Percentiles rank a stretch among this genome's conserved stretches.
Evolutionary conservation across 306 rosid species (phyloP).

Genomic region (Rosa multiflora): DNA sequence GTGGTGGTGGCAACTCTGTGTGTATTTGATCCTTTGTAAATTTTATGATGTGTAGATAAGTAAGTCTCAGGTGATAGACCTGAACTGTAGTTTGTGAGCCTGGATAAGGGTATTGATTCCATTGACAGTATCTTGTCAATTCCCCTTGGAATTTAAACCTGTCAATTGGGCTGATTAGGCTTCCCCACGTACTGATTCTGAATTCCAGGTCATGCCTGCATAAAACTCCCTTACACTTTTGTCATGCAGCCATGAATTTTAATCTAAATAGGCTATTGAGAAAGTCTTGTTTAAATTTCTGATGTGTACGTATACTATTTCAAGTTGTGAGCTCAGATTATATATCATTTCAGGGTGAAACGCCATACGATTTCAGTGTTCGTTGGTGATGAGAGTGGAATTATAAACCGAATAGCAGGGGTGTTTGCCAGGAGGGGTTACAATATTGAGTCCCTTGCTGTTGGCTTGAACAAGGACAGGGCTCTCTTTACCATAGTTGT

Average conservation of each 20-base stretch:
- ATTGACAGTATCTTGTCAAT: background rate
- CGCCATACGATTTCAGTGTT: conserved; percentile 60
- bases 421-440: conserved; percentile 68
- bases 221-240: background rate
- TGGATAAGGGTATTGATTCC: conserved; percentile 7
- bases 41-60: background rate
- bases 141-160: background rate
- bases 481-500: conserved; percentile 66
- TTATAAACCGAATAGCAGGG: conserved; percentile 65
- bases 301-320: background rate
- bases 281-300: background rate
- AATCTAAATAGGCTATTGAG: background rate
- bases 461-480: conserved; percentile 61
- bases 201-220: background rate
- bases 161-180: background rate
- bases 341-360: conserved; percentile 43
- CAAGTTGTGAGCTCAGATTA: background rate
- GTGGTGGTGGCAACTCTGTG: background rate
- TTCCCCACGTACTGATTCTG: background rate
- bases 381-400: conserved; percentile 73
- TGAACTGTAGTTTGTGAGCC: background rate
- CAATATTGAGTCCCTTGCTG: conserved; percentile 66
- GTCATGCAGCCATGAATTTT: background rate
- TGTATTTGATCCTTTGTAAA: background rate
- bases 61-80: background rate